A percentile compares a stretch with the other conserved stretches of the same genome.
phyloP scores from a whole-genome alignment of 805 yeast genomes.

The Zygoascus biomembranicola region DNA sequence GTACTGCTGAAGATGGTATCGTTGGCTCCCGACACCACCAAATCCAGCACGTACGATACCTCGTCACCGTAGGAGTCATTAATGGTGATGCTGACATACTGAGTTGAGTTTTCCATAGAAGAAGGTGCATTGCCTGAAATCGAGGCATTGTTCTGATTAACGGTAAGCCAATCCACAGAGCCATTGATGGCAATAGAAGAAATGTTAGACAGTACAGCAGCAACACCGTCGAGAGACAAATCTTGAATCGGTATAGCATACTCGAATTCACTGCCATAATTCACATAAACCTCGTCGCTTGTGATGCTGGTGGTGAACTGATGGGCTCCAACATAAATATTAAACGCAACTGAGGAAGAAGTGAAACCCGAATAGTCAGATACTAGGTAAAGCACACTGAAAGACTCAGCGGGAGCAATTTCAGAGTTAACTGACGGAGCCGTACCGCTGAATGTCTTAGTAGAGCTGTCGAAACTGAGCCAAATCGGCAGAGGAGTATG shows the following conservation, averaged over 20 bases:
- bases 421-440: constrained; percentile 81
- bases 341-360: constrained; percentile 61
- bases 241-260: constrained; percentile 54
- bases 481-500: constrained; percentile 88
- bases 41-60: constrained; percentile 21
- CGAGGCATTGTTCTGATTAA: constrained; percentile 51
- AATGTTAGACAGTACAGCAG: constrained; percentile 44
- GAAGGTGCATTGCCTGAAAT: constrained; percentile 60
- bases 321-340: constrained; percentile 81
- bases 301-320: constrained; percentile 60
- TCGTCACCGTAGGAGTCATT: constrained; percentile 30
- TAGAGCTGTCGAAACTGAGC: constrained; percentile 58
- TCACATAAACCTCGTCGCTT: constrained; percentile 56
- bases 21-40: constrained; percentile 18
- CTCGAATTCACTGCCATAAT: constrained; percentile 47
- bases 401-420: constrained; percentile 79
- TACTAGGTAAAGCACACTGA: constrained; percentile 65
- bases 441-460: constrained; percentile 65
- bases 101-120: constrained; percentile 30
- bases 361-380: constrained; percentile 70
- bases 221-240: constrained; percentile 55
- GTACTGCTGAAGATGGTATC: constrained; percentile 37
- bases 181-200: constrained; percentile 44
- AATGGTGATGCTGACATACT: constrained; percentile 35
- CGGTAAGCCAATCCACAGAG: constrained; percentile 66